phyloP scores from a whole-genome alignment of 2,329 filamentous ascomycete species.

The Ceratocystis destructans region DNA sequence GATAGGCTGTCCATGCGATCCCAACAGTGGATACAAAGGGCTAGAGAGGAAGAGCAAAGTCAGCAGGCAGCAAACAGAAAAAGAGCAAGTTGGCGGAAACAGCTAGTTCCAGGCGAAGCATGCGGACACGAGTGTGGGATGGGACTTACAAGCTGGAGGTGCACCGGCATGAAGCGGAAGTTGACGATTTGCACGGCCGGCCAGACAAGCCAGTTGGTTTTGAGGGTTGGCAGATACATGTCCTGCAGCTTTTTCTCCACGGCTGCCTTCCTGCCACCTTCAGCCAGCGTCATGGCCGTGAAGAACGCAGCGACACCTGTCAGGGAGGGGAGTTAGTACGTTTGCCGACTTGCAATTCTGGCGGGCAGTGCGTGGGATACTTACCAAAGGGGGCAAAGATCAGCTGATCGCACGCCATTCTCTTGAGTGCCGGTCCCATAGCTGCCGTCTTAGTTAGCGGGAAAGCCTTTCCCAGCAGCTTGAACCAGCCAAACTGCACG shows the following conservation, averaged over 20 bases:
- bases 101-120: too few relatives aligned
- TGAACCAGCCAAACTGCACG: slow-evolving; percentile 91
- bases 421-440: slow-evolving; percentile 68
- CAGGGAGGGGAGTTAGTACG: slow-evolving; percentile 24
- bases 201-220: slow-evolving; percentile 94
- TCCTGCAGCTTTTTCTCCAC: slow-evolving; percentile 76
- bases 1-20: slow-evolving; percentile 95
- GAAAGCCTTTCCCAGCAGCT: slow-evolving; percentile 66
- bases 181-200: slow-evolving; percentile 92
- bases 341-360: not conserved
- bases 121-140: slow-evolving; percentile 21
- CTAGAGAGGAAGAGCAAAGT: slow-evolving; percentile 31
- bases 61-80: not conserved
- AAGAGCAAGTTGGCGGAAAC: too few relatives aligned
- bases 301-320: slow-evolving; percentile 63
- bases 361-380: not conserved
- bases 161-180: slow-evolving; percentile 86
- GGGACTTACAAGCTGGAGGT: slow-evolving; percentile 76
- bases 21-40: slow-evolving; percentile 91
- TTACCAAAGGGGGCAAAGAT: slow-evolving; percentile 70
- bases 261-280: slow-evolving; percentile 73
- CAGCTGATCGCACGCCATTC: slow-evolving; percentile 83
- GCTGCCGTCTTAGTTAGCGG: slow-evolving; percentile 67
- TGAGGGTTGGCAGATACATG: slow-evolving; percentile 85
- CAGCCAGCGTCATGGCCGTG: slow-evolving; percentile 87